These are phyloP conservation scores for Arabidopsis thaliana DNA, from an alignment of 345 rosid species.

Conservation along the genomic window TAIR10.1 NC_003070.9:18615501-18616000, in stretches of 20 bases:
- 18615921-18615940: conserved; percentile 89
- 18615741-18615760: conserved; percentile 96
- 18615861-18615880: conserved; percentile 83
- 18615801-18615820: conserved; percentile 98
- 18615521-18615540: conserved; percentile 16
- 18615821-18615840: conserved; percentile 92
- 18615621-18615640: conserved; percentile 96
- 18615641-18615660: conserved; percentile 84
- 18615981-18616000: conserved; percentile 88
- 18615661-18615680: conserved; percentile 93
- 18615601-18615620: conserved; percentile 88
- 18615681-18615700: conserved; percentile 85
- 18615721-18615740: conserved; percentile 85
- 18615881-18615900: conserved; percentile 88
- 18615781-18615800: conserved; percentile 93
- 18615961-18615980: conserved; percentile 87
- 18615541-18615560: not conserved
- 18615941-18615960: conserved; percentile 82
- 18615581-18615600: conserved; percentile 19
- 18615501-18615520: conserved; percentile 76
- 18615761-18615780: conserved; percentile 79
- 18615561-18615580: not conserved
- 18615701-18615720: conserved; percentile 90
- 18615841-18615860: conserved; percentile 91
- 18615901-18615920: conserved; percentile 86